phyloP scores from a whole-genome alignment of 306 rosid species.

The Gillenia trifoliata region DNA sequence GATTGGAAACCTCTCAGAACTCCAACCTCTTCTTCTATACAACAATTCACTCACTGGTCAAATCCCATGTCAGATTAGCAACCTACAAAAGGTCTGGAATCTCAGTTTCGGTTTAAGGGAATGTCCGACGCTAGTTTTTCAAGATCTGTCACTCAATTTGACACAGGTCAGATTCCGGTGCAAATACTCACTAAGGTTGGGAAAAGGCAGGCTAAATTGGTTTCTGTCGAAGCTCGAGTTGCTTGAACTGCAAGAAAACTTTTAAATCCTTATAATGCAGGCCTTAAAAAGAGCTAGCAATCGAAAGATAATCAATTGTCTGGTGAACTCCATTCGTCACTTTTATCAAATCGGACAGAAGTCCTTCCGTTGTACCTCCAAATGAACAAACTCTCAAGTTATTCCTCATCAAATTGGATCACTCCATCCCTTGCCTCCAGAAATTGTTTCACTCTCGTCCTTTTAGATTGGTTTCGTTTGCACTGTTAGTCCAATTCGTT shows the following conservation, averaged over 20 bases:
- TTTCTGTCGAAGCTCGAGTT: constrained; percentile 24
- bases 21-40: not conserved
- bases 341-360: constrained; percentile 41
- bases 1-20: not conserved
- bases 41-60: not conserved
- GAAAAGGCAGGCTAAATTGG: constrained; percentile 35
- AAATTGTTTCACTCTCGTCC: no score
- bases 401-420: constrained; percentile 12
- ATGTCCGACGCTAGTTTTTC: not conserved
- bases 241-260: constrained; percentile 38
- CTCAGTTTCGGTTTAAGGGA: not conserved
- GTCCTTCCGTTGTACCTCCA: constrained; percentile 40
- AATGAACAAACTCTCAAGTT: constrained; percentile 2
- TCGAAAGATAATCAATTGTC: constrained; percentile 28
- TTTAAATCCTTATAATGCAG: constrained; percentile 27
- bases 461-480: no score
- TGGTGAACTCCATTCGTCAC: constrained; percentile 34
- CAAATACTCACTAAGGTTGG: constrained; percentile 29
- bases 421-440: no score
- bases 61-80: not conserved
- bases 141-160: not conserved
- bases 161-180: constrained; percentile 30
- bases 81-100: not conserved
- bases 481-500: no score
- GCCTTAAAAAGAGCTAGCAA: constrained; percentile 19